These are phyloP conservation scores for Myriangium duriaei DNA, from an alignment of 2,329 filamentous ascomycete genomes.

Conservation along the genomic window DNA sequence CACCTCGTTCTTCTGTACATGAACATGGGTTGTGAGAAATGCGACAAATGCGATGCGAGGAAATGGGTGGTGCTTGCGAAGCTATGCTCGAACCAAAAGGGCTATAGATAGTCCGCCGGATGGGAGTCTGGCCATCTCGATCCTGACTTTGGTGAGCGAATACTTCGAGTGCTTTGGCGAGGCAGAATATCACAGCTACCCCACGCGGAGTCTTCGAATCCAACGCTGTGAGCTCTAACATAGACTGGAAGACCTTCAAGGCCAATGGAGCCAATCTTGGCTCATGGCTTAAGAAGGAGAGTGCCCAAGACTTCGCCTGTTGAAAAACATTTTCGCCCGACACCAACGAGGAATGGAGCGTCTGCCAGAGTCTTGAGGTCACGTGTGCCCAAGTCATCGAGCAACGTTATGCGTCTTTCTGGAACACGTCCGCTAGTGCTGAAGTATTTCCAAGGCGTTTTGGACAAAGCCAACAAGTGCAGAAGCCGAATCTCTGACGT, in stretches of 20 bases:
- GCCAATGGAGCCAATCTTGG: constrained; percentile 21
- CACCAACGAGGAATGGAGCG: constrained; percentile 25
- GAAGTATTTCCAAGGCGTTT: constrained; percentile 24
- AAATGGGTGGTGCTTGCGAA: too few species aligned
- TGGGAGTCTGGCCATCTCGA: too few species aligned
- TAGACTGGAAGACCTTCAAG: constrained; percentile 16
- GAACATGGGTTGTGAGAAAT: too few species aligned
- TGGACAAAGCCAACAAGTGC: constrained; percentile 16
- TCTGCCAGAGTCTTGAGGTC: constrained; percentile 21
- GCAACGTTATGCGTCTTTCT: constrained; percentile 20
- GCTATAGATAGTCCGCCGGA: too few species aligned
- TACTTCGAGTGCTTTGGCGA: too few species aligned
- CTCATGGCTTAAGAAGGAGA: constrained; percentile 24
- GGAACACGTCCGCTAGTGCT: constrained; percentile 20
- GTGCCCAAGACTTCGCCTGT: constrained; percentile 16
- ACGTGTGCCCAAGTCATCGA: constrained; percentile 22
- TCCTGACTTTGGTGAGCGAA: too few species aligned
- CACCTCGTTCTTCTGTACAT: too few species aligned
- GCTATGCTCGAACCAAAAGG: too few species aligned
- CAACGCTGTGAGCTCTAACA: too few species aligned
- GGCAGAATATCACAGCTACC: too few species aligned
- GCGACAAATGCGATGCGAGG: too few species aligned
- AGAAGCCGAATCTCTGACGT: constrained; percentile 23
- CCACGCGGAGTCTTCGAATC: too few species aligned
- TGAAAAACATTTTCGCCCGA: constrained; percentile 16